These are phyloP conservation scores for Papiliotrema nemorosa DNA, from an alignment of 1,284 basidiomycete genomes.

Conservation along the genomic window DNA sequence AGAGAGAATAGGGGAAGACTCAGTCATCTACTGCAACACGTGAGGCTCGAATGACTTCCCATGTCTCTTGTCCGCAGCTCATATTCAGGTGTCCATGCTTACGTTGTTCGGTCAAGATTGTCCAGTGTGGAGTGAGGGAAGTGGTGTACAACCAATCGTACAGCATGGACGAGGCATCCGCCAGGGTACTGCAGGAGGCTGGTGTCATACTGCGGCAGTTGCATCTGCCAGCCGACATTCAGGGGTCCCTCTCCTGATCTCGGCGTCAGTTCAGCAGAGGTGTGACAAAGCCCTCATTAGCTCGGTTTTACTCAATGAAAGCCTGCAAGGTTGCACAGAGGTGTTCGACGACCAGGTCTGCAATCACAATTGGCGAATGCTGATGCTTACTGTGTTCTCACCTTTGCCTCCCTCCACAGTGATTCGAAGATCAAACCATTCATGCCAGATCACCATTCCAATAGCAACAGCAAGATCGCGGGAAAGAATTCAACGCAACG, in stretches of 20 bases:
- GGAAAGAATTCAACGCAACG: no score
- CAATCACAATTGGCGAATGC: no score
- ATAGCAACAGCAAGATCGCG: no score
- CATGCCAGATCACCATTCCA: no score
- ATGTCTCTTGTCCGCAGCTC: neutral
- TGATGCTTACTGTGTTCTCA: no score
- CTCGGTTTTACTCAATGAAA: no score
- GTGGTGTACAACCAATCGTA: slow-evolving; percentile 96
- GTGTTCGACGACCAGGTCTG: no score
- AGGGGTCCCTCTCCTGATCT: neutral
- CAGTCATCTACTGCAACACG: slow-evolving; percentile 84
- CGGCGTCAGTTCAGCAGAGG: neutral
- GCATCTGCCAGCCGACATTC: slow-evolving; percentile 27
- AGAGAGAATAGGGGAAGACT: slow-evolving; percentile 74
- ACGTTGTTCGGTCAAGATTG: slow-evolving; percentile 91
- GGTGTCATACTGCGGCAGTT: slow-evolving; percentile 70
- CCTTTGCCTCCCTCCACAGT: no score
- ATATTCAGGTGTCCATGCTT: slow-evolving; percentile 85
- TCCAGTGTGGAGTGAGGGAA: slow-evolving; percentile 82
- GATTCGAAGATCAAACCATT: no score
- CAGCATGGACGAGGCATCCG: slow-evolving; percentile 87
- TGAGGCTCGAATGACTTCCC: slow-evolving; percentile 26
- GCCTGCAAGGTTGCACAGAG: no score
- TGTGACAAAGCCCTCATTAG: no score
- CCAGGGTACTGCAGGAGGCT: slow-evolving; percentile 69